These are phyloP conservation scores for Ballota nigra DNA, from an alignment of 257 asterid species.

Conservation along the genomic window DNA sequence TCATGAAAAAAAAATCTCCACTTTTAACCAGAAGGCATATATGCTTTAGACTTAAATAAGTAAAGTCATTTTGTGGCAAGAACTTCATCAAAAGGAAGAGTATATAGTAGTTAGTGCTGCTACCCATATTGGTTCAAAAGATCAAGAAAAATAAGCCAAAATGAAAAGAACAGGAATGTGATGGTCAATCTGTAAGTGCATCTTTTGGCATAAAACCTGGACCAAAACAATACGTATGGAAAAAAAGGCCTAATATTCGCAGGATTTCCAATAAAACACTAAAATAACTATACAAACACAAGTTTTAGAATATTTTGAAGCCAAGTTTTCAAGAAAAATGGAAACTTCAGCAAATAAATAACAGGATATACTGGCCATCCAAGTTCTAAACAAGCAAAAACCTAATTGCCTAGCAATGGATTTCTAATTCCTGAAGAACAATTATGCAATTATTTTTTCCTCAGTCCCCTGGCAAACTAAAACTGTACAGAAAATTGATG, in stretches of 20 bases:
- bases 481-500: not conserved
- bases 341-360: not conserved
- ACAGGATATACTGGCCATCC: not conserved
- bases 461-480: not conserved
- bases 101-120: not conserved
- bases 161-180: not conserved
- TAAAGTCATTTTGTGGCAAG: not conserved
- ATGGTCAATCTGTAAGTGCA: not conserved
- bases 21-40: not conserved
- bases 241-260: slow-evolving; percentile 5
- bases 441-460: not conserved
- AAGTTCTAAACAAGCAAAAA: not conserved
- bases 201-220: not conserved
- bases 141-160: not conserved
- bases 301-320: slow-evolving; percentile 1
- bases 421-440: not conserved
- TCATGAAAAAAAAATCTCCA: slow-evolving; percentile 10
- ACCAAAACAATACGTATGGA: not conserved
- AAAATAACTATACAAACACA: not conserved
- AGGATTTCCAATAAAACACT: not conserved
- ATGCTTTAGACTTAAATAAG: slow-evolving; percentile 10
- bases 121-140: not conserved
- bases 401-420: not conserved
- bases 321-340: not conserved
- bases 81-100: not conserved